A percentile compares a stretch with the other conserved stretches of the same genome.
These are phyloP conservation scores for Zizania latifolia DNA, from an alignment of 176 grass and related monocot species.

Conservation along the genomic window DNA sequence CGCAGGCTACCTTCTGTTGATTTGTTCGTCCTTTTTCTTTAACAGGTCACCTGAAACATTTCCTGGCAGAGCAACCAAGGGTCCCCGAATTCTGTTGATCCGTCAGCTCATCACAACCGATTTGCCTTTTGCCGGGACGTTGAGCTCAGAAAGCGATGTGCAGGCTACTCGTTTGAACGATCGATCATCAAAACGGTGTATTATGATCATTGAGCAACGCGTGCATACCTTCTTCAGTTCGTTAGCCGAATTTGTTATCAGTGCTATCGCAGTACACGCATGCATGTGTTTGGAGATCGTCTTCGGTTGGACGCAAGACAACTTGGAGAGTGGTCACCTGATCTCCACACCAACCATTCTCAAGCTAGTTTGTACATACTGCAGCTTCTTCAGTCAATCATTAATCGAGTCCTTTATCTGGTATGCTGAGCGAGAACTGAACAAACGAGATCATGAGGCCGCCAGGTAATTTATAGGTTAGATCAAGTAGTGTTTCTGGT, in stretches of 20 bases:
- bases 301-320: conserved; percentile 4
- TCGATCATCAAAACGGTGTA: no score
- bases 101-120: not conserved
- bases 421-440: not conserved
- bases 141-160: conserved; percentile 16
- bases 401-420: not conserved
- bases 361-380: not conserved
- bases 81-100: conserved; percentile 7
- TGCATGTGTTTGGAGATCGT: not conserved
- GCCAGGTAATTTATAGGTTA: no score
- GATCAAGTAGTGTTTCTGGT: not conserved
- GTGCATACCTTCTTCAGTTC: not conserved
- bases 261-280: not conserved
- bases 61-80: not conserved
- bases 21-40: no score
- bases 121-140: not conserved
- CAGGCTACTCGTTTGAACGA: not conserved
- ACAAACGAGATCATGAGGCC: no score
- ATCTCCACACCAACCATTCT: conserved; percentile 12
- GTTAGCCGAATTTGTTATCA: not conserved
- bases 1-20: no score
- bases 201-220: no score
- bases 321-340: not conserved
- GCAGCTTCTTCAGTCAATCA: conserved; percentile 2
- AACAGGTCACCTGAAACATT: not conserved